phyloP scores from a whole-genome alignment of 2,329 filamentous ascomycete species.

The Xylariaceae sp. region DNA sequence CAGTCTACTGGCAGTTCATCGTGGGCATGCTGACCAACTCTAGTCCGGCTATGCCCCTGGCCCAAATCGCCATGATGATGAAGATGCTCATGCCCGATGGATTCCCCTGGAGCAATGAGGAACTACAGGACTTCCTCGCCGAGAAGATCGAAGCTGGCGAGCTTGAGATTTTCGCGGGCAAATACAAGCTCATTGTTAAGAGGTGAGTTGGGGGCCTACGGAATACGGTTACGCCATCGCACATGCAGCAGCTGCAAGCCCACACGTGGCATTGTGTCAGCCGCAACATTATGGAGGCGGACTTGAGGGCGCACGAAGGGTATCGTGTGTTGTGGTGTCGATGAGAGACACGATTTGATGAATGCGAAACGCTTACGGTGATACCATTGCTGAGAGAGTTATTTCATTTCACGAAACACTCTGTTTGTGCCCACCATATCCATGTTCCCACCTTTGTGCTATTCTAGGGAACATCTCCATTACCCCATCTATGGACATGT shows the following conservation, averaged over 20 bases:
- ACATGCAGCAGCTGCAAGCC: neutral
- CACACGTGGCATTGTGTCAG: neutral
- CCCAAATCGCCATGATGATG: slow-evolving; percentile 88
- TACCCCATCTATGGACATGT: too few species aligned
- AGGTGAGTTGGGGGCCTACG: slow-evolving; percentile 40
- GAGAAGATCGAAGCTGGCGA: slow-evolving; percentile 70
- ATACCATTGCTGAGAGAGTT: too few species aligned
- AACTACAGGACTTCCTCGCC: slow-evolving; percentile 72
- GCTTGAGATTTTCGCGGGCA: slow-evolving; percentile 64
- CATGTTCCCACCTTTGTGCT: too few species aligned
- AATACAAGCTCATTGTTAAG: slow-evolving; percentile 58
- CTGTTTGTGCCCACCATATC: too few species aligned
- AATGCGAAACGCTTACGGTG: too few species aligned
- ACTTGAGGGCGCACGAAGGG: neutral
- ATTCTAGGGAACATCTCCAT: too few species aligned
- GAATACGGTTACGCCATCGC: neutral
- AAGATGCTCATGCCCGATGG: slow-evolving; percentile 84
- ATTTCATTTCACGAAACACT: too few species aligned
- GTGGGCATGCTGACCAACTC: slow-evolving; percentile 93
- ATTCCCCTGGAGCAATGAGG: slow-evolving; percentile 84
- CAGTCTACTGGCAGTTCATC: slow-evolving; percentile 86
- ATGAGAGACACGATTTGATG: too few species aligned
- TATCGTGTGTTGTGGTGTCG: neutral
- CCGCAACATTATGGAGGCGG: neutral
- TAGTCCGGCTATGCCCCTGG: slow-evolving; percentile 69